Conservation (phyloP, 805 yeast genomes). For the Candida adriatica region DNA sequence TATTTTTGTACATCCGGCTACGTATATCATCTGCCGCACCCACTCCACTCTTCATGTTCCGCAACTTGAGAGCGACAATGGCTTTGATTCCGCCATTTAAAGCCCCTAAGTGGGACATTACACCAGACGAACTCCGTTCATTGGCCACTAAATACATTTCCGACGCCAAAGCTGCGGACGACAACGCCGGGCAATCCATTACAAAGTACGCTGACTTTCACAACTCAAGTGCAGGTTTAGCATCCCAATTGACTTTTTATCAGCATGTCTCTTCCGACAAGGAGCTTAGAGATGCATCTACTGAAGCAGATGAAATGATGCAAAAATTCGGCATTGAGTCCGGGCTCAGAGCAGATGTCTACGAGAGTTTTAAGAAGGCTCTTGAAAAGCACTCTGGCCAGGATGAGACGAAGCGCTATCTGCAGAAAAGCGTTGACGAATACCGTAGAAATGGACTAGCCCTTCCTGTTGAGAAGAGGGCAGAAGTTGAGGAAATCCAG, state of each 20-base stretch:
- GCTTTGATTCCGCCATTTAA: conserved; percentile 19
- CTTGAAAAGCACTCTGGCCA: conserved; percentile 33
- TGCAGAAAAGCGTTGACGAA: conserved; percentile 49
- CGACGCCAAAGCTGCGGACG: conserved; percentile 40
- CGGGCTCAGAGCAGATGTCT: conserved; percentile 61
- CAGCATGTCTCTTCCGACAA: conserved; percentile 65
- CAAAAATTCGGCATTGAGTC: conserved; percentile 57
- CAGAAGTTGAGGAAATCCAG: conserved; percentile 49
- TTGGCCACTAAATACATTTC: conserved; percentile 39
- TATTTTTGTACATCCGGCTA: too few relatives aligned
- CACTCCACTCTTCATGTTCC: too few relatives aligned
- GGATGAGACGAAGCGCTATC: conserved; percentile 48
- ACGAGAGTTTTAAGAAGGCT: conserved; percentile 47
- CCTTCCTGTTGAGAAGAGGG: conserved; percentile 46
- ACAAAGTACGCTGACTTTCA: conserved; percentile 44
- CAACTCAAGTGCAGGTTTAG: conserved; percentile 38
- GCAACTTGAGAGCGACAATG: too few relatives aligned
- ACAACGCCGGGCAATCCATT: too few relatives aligned
- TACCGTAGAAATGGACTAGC: conserved; percentile 67
- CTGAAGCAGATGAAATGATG: conserved; percentile 51
- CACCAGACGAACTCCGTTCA: conserved; percentile 41
- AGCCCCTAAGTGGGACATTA: conserved; percentile 51
- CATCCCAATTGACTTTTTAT: conserved; percentile 55
- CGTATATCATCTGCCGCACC: too few relatives aligned
- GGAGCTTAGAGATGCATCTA: conserved; percentile 65